Percentiles rank a stretch among this genome's conserved stretches.
These are phyloP conservation scores for Eimeria praecox DNA, from an alignment of 169 alveolate genomes.

Conservation along the genomic window DNA sequence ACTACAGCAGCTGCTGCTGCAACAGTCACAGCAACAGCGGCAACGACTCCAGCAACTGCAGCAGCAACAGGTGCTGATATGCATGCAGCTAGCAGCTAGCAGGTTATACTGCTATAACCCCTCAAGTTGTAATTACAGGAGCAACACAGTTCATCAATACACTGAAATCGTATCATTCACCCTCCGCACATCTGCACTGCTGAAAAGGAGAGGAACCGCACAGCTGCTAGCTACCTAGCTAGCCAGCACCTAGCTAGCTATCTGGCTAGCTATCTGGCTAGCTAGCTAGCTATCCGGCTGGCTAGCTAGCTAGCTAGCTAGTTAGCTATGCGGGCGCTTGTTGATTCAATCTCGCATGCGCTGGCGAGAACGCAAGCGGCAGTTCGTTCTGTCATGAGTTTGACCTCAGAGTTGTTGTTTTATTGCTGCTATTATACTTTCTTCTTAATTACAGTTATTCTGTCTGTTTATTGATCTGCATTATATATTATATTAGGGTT, in stretches of 20 bases:
- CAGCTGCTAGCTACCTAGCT: not conserved
- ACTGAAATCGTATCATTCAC: not conserved
- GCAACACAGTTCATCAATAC: not conserved
- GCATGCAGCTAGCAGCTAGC: not conserved
- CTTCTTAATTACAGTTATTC: too few relatives aligned
- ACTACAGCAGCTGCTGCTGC: too few relatives aligned
- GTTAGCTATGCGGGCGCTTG: not conserved
- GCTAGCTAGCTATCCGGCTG: not conserved
- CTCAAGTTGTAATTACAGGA: not conserved
- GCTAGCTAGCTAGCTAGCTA: not conserved
- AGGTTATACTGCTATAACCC: not conserved
- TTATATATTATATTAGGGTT: too few relatives aligned
- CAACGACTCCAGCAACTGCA: too few relatives aligned
- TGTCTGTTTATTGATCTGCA: too few relatives aligned
- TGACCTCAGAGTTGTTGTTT: too few relatives aligned
- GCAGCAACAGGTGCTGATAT: too few relatives aligned
- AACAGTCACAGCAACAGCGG: too few relatives aligned
- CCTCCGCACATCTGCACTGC: not conserved
- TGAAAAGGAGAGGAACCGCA: not conserved
- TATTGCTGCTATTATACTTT: too few relatives aligned
- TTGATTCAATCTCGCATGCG: not conserved
- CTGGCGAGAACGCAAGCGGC: not conserved
- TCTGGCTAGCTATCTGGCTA: not conserved
- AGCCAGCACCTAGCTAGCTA: not conserved
- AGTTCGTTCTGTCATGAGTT: not conserved